Conservation (phyloP, 345 rosid species). For the Populus simonii region DNA sequence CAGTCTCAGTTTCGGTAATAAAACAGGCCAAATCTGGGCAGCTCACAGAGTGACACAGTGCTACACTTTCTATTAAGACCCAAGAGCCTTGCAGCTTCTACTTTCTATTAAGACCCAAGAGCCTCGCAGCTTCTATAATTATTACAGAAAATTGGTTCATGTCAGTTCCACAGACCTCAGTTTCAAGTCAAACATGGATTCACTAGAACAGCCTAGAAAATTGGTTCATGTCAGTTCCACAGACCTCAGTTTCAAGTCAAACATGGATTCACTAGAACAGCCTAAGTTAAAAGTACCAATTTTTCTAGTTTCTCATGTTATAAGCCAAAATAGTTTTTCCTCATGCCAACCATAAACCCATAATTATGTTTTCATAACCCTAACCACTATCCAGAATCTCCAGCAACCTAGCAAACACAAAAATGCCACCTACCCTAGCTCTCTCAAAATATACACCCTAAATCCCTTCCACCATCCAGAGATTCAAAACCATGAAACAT, state of each 20-base stretch:
- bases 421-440: not conserved
- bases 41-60: not conserved
- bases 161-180: not conserved
- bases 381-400: not conserved
- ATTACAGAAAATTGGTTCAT: not conserved
- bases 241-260: not conserved
- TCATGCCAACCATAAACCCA: not conserved
- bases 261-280: not conserved
- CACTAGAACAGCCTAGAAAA: not conserved
- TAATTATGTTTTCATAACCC: not conserved
- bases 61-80: not conserved
- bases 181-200: not conserved
- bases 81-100: not conserved
- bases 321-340: constrained; percentile 1
- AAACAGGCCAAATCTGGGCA: not conserved
- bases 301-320: not conserved
- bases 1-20: not conserved
- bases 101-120: not conserved
- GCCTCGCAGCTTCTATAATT: not conserved
- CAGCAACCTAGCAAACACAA: not conserved
- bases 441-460: not conserved
- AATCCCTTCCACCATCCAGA: not conserved
- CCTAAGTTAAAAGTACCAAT: not conserved
- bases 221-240: not conserved
- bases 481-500: not conserved